Evolutionary conservation across 768 basidiomycete species (phyloP).

Genomic region (Russula griseocarnosa): DNA sequence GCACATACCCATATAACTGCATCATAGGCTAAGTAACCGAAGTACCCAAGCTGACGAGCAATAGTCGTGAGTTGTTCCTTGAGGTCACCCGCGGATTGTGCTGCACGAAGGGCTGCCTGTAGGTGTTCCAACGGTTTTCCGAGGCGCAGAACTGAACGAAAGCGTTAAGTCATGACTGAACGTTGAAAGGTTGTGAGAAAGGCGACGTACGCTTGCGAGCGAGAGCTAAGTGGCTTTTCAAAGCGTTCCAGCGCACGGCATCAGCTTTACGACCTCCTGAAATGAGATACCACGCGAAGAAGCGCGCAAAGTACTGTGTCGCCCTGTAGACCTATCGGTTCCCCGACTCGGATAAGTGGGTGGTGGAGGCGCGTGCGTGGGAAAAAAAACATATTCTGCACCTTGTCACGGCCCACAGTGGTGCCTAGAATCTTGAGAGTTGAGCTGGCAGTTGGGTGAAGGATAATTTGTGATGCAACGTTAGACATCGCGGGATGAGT

Average conservation of each 20-base stretch:
- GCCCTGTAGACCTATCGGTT: constrained; percentile 72
- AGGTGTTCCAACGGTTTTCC: constrained; percentile 93
- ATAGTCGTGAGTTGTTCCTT: constrained; percentile 76
- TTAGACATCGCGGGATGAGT: constrained; percentile 34
- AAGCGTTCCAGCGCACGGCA: constrained; percentile 72
- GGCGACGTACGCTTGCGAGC: constrained; percentile 69
- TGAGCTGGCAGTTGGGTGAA: constrained; percentile 79
- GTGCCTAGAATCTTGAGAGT: constrained; percentile 73
- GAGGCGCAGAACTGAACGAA: constrained; percentile 77
- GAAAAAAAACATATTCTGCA: constrained; percentile 31
- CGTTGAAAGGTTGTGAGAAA: not conserved
- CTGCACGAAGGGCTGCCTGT: constrained; percentile 79
- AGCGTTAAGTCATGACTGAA: not conserved
- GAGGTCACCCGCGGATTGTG: constrained; percentile 50
- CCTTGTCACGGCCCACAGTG: constrained; percentile 91
- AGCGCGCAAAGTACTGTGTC: constrained; percentile 85
- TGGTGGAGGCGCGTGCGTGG: not conserved
- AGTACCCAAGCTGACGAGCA: constrained; percentile 82
- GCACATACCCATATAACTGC: constrained; percentile 75
- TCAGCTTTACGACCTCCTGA: constrained; percentile 64
- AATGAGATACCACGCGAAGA: constrained; percentile 80
- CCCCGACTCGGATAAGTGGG: not conserved
- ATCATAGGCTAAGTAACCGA: constrained; percentile 81
- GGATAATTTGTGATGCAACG: constrained; percentile 69
- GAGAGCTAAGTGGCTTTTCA: constrained; percentile 81